Conservation (phyloP, 306 rosid genomes). For the Quercus aquifolioides region DNA sequence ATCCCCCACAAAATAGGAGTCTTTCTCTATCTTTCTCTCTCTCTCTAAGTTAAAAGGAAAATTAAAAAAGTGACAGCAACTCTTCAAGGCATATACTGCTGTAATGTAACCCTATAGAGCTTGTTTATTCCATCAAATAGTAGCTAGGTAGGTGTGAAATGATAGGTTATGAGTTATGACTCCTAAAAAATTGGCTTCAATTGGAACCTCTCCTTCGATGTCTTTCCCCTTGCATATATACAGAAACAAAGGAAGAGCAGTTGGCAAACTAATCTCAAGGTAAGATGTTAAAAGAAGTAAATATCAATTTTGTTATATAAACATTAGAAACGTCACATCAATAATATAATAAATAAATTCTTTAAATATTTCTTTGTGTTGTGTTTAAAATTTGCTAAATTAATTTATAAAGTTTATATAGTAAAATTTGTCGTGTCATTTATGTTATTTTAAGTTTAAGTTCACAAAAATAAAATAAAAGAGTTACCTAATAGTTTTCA, state of each 20-base stretch:
- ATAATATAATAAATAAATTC: no score
- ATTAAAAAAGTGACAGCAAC: conserved; percentile 19
- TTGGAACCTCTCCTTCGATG: conserved; percentile 22
- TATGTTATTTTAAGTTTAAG: no score
- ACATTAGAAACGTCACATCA: no score
- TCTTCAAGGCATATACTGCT: conserved; percentile 16
- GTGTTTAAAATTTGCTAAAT: no score
- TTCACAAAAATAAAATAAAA: no score
- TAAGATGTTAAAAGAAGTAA: no score
- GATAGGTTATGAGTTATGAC: neutral
- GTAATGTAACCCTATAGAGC: neutral
- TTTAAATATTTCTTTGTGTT: no score
- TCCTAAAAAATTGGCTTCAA: conserved; percentile 29
- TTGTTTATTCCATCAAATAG: conserved; percentile 7
- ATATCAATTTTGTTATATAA: no score
- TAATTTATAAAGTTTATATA: no score
- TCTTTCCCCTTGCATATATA: neutral
- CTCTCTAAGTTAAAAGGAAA: neutral
- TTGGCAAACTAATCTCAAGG: conserved; percentile 11
- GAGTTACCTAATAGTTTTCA: conserved; percentile 1
- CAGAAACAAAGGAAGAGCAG: conserved; percentile 31
- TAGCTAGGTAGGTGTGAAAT: neutral
- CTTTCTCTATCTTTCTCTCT: neutral
- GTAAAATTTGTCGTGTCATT: no score
- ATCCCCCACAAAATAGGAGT: conserved; percentile 40